phyloP scores from a whole-genome alignment of 176 grass and related monocot genomes.

The Aegilops longissima region DNA sequence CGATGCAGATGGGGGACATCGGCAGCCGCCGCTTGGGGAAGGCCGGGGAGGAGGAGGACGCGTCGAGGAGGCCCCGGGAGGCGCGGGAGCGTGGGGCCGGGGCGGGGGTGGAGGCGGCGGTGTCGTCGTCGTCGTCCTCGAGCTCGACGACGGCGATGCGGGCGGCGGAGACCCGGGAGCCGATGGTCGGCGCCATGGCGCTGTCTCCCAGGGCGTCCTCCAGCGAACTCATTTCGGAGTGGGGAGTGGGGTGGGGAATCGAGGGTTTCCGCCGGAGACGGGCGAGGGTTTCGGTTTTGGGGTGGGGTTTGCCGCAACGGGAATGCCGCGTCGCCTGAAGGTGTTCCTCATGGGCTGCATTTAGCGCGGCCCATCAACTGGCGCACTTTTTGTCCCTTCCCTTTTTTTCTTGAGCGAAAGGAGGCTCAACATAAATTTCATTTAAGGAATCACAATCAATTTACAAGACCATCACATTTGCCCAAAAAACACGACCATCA shows the following conservation, averaged over 20 bases:
- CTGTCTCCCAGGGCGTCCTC: not conserved
- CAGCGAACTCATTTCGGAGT: not conserved
- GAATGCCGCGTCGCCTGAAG: no score
- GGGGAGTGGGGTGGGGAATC: not conserved
- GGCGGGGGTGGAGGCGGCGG: not conserved
- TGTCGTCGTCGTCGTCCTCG: constrained; percentile 3
- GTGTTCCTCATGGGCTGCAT: not conserved
- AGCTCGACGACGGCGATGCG: constrained; percentile 28
- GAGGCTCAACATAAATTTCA: no score
- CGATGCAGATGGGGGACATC: constrained; percentile 33
- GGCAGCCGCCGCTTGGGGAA: not conserved
- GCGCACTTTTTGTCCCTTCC: no score
- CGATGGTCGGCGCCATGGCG: not conserved
- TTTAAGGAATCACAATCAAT: no score
- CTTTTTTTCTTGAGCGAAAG: no score
- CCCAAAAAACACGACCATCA: no score
- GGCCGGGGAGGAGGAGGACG: constrained; percentile 19
- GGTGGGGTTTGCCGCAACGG: not conserved
- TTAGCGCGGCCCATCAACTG: not conserved
- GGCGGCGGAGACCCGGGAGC: not conserved
- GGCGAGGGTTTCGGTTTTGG: not conserved
- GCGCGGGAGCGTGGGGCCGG: not conserved
- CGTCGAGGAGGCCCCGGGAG: not conserved
- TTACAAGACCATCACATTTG: no score
- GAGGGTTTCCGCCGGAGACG: not conserved